Conservation (phyloP, 1,139 yeast species). For the Hyphopichia pseudoburtonii region DNA sequence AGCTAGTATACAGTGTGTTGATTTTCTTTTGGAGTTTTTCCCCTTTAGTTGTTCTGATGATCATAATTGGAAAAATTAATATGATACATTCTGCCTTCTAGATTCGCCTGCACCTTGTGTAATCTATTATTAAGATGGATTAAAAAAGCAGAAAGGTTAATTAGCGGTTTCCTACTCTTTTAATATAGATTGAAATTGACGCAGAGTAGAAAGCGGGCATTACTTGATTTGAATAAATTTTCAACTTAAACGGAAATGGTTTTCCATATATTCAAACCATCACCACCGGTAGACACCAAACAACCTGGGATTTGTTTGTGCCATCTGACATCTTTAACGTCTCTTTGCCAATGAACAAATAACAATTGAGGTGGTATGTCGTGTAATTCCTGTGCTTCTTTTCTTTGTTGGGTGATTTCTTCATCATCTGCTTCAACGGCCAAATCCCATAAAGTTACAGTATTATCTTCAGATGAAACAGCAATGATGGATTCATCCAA, state of each 20-base stretch:
- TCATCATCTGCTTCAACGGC: slow-evolving; percentile 98
- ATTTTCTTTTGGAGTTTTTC: neutral
- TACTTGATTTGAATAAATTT: neutral
- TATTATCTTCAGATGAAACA: slow-evolving; percentile 93
- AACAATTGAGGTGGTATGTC: slow-evolving; percentile 94
- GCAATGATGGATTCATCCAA: slow-evolving; percentile 93
- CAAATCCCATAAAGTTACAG: slow-evolving; percentile 95
- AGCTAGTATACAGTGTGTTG: neutral
- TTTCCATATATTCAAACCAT: slow-evolving; percentile 94
- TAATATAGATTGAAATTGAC: too few species aligned
- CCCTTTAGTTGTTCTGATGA: too few species aligned
- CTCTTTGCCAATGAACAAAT: slow-evolving; percentile 97
- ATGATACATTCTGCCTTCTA: too few species aligned
- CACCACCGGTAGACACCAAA: slow-evolving; percentile 91
- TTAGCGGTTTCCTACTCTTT: too few species aligned
- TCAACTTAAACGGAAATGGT: slow-evolving; percentile 75
- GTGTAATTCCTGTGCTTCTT: slow-evolving; percentile 72
- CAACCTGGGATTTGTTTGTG: slow-evolving; percentile 96
- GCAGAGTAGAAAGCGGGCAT: too few species aligned
- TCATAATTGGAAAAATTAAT: too few species aligned
- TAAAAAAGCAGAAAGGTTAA: too few species aligned
- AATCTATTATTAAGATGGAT: too few species aligned
- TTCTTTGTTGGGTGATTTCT: slow-evolving; percentile 77
- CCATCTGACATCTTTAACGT: slow-evolving; percentile 98
- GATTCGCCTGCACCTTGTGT: too few species aligned